Evolutionary conservation across 495 filamentous ascomycete species (phyloP).

Genomic region (Neurospora africana): DNA sequence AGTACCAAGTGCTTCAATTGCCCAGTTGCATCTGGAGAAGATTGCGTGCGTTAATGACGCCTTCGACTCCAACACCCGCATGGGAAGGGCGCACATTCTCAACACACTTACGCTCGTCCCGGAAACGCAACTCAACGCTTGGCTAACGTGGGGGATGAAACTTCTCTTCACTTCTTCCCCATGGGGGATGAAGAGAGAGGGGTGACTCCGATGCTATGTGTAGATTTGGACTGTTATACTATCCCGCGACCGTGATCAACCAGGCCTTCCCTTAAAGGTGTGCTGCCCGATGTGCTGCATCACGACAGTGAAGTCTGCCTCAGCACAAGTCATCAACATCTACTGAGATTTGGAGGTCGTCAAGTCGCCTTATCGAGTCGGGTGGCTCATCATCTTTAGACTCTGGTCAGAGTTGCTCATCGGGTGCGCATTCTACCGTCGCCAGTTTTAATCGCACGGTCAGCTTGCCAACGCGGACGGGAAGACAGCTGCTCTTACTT

Average conservation of each 20-base stretch:
- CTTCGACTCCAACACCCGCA: slow-evolving; percentile 4
- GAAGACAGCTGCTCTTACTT: not conserved
- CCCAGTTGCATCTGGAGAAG: slow-evolving; percentile 12
- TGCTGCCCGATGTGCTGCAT: not conserved
- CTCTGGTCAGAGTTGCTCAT: not conserved
- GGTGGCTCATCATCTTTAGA: not conserved
- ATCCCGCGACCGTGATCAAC: not conserved
- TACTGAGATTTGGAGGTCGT: not conserved
- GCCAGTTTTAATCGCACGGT: not conserved
- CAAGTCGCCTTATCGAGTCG: not conserved
- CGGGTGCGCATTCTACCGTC: not conserved
- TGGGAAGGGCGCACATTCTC: not conserved
- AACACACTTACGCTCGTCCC: not conserved
- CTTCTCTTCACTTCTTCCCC: not conserved
- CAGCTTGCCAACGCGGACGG: not conserved
- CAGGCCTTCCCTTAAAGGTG: not conserved
- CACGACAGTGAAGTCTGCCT: not conserved
- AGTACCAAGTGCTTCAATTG: not conserved
- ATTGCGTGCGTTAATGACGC: slow-evolving; percentile 25
- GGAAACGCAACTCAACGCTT: not conserved
- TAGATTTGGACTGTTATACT: not conserved
- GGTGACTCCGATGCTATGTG: not conserved
- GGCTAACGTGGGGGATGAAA: not conserved
- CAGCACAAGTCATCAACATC: not conserved
- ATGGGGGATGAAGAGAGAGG: not conserved